These are phyloP conservation scores for Leptosphaerulina australis DNA, from an alignment of 2,329 filamentous ascomycete genomes.

Conservation along the genomic window DNA sequence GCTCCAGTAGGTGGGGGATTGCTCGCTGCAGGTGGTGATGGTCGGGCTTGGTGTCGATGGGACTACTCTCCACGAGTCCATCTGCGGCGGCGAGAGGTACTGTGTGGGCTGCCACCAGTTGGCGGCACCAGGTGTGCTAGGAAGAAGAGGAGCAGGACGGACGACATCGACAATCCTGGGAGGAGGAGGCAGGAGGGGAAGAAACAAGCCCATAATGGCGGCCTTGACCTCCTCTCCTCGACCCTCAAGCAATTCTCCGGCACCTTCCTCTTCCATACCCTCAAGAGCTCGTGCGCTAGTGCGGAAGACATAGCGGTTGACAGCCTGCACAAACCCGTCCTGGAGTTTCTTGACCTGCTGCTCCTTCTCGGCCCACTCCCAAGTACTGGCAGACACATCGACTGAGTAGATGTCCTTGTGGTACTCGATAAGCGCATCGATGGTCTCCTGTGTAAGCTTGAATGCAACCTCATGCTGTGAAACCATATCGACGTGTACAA, in stretches of 20 bases:
- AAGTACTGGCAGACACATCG: constrained; percentile 85
- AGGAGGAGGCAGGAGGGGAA: constrained; percentile 82
- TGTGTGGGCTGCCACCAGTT: constrained; percentile 78
- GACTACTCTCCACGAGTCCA: constrained; percentile 89
- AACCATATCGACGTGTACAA: constrained; percentile 99
- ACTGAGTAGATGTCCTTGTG: constrained; percentile 95
- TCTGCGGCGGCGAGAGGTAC: constrained; percentile 70
- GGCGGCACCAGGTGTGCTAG: constrained; percentile 75
- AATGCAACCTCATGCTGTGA: constrained; percentile 96
- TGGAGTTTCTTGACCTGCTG: constrained; percentile 96
- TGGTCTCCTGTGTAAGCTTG: constrained; percentile 94
- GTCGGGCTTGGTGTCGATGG: constrained; percentile 83
- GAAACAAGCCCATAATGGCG: constrained; percentile 82
- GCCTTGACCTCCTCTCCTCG: constrained; percentile 93
- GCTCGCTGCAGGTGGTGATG: constrained; percentile 72
- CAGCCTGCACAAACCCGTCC: constrained; percentile 92
- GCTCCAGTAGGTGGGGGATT: constrained; percentile 76
- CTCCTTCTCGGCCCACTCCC: constrained; percentile 97
- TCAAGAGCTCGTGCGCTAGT: constrained; percentile 88
- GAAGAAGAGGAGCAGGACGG: constrained; percentile 81
- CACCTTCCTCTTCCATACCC: constrained; percentile 94
- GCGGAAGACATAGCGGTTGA: constrained; percentile 96
- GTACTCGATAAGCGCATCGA: constrained; percentile 90
- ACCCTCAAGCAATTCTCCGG: constrained; percentile 88
- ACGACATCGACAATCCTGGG: constrained; percentile 89